These are phyloP conservation scores for Aspergillus sp. DNA, from an alignment of 2,329 filamentous ascomycete species.

Conservation along the genomic window DNA sequence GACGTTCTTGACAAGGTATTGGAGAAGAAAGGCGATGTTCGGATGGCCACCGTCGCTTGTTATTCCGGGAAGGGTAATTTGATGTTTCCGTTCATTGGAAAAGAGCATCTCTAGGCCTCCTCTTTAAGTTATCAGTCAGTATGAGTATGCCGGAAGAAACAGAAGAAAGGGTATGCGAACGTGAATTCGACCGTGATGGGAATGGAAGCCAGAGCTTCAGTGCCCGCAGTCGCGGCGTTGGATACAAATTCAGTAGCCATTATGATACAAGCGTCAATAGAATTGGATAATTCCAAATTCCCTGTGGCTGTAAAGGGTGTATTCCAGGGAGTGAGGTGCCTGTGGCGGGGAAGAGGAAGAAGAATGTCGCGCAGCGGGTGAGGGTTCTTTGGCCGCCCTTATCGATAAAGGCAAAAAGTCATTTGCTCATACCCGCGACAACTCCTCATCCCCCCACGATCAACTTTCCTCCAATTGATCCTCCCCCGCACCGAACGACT, in stretches of 20 bases:
- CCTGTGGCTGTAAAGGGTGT: too few species aligned
- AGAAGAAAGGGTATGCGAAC: conserved; percentile 42
- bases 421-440: conserved; percentile 8
- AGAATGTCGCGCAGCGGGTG: conserved; percentile 2
- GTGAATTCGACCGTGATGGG: conserved; percentile 72
- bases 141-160: neutral
- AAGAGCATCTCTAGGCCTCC: conserved; percentile 96
- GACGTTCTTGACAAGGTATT: conserved; percentile 72
- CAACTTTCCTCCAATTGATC: neutral
- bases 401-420: conserved; percentile 38
- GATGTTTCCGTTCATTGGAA: conserved; percentile 72
- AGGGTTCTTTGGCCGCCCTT: conserved; percentile 25
- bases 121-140: conserved; percentile 43
- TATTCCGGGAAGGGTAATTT: conserved; percentile 63
- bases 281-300: neutral
- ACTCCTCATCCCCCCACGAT: neutral
- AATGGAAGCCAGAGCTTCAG: conserved; percentile 35
- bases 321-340: too few species aligned
- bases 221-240: conserved; percentile 4
- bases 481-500: neutral
- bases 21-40: conserved; percentile 73
- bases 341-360: neutral
- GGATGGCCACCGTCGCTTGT: conserved; percentile 59
- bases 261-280: neutral
- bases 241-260: conserved; percentile 11